Percentiles rank a stretch among this genome's conserved stretches.
Evolutionary conservation across 2,329 filamentous ascomycete species (phyloP).

Genomic region (Clarireedia homoeocarpa): DNA sequence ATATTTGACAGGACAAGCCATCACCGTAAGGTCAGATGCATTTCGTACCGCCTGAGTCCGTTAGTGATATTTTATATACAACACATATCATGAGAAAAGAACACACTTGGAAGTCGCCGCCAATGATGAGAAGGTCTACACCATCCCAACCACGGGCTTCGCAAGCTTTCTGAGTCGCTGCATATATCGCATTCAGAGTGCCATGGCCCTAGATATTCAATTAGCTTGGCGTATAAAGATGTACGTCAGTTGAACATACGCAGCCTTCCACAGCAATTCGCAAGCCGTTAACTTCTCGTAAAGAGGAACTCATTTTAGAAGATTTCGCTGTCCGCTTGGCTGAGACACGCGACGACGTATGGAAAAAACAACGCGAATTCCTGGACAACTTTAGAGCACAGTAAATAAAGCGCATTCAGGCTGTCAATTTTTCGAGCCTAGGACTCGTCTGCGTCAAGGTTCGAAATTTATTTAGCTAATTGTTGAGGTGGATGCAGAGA

Average conservation of each 20-base stretch:
- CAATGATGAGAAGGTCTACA: constrained; percentile 87
- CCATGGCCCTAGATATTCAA: constrained; percentile 65
- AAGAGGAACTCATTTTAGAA: neutral
- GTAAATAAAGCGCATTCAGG: too few species aligned
- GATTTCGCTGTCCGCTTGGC: too few species aligned
- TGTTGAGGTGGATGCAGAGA: too few species aligned
- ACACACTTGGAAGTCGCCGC: constrained; percentile 83
- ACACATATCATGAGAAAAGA: neutral
- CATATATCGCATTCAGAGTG: constrained; percentile 84
- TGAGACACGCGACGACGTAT: too few species aligned
- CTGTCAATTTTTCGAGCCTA: too few species aligned
- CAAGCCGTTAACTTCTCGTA: constrained; percentile 39
- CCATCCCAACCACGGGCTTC: constrained; percentile 66
- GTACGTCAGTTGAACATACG: constrained; percentile 43
- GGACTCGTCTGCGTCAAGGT: too few species aligned
- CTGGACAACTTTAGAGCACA: too few species aligned
- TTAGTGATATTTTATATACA: constrained; percentile 7
- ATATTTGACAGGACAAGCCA: constrained; percentile 86
- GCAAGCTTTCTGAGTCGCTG: constrained; percentile 62
- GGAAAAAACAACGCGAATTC: too few species aligned
- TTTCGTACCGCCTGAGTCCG: constrained; percentile 68
- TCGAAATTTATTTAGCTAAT: too few species aligned
- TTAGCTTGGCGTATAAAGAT: neutral
- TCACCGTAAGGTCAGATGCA: constrained; percentile 75
- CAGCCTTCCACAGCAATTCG: constrained; percentile 84